Base-by-base conservation (phyloP, 1,284 basidiomycete genomes). In the Papiliotrema nemorosa region DNA sequence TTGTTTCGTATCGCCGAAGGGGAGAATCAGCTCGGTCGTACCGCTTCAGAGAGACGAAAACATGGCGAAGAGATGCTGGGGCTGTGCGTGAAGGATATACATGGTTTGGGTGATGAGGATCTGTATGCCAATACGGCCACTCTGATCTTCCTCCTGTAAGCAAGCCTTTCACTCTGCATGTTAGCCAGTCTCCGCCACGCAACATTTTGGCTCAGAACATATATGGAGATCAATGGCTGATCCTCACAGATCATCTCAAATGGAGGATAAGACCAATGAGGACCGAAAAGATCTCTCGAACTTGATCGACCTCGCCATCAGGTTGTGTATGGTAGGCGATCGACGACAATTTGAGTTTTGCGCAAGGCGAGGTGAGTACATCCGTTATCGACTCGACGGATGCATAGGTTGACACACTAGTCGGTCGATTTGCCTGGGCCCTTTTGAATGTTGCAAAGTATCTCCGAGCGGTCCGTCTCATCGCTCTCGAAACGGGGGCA, bases 141-240 rank as follows among this genome's bases (percentile, higher is more conserved):
- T 5, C 44, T 70, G 36, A 49, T 65, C 16, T 70, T 60, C 48
- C 50, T 66, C 5, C 14, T 70, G 70, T 72, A 36, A 55, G 70
- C 49, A 18, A 12, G 14, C 35, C 9, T 25, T 56, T n/a, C n/a
- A n/a, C n/a, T n/a, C n/a, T n/a, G n/a, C n/a, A n/a, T n/a, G n/a
- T n/a, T n/a, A n/a, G n/a, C n/a, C n/a, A n/a, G n/a, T n/a, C n/a
- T n/a, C n/a, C n/a, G n/a, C n/a, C n/a, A n/a, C n/a, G n/a, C n/a
- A n/a, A n/a, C n/a, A n/a, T n/a, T n/a, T n/a, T n/a, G n/a, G n/a
- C n/a, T n/a, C n/a, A n/a, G n/a, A n/a, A n/a, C n/a, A n/a, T n/a
- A n/a, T n/a, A n/a, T n/a, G n/a, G n/a, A n/a, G n/a, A n/a, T n/a
- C n/a, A n/a, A n/a, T n/a, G n/a, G n/a, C n/a, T n/a, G n/a, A n/a